phyloP scores from a whole-genome alignment of 1,284 basidiomycete genomes.

The Leccinum ponderosum region DNA sequence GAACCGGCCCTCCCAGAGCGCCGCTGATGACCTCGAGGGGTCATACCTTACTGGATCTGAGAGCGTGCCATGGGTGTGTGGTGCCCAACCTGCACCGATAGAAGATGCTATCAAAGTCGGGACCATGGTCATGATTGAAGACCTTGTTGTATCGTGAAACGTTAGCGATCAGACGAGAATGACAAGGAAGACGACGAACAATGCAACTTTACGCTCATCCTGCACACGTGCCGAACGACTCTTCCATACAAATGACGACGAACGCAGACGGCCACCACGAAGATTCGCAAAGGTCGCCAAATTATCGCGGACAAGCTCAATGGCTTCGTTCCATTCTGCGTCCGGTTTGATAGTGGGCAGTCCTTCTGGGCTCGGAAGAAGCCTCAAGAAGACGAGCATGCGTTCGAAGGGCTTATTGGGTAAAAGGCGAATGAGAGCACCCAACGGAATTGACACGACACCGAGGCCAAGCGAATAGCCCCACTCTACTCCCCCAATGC shows the following conservation, averaged over 20 bases:
- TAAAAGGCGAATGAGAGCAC: constrained; percentile 77
- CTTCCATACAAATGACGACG: constrained; percentile 81
- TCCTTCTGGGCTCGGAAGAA: constrained; percentile 70
- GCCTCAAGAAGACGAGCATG: constrained; percentile 61
- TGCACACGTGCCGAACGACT: constrained; percentile 62
- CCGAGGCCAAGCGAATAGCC: constrained; percentile 90
- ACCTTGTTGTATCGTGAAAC: constrained; percentile 35
- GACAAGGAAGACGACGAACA: constrained; percentile 30
- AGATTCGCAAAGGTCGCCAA: constrained; percentile 79
- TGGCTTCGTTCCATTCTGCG: constrained; percentile 69
- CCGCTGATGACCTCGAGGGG: constrained; percentile 77
- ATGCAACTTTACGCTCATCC: constrained; percentile 46
- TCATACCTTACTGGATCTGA: constrained; percentile 76
- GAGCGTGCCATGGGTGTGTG: constrained; percentile 54
- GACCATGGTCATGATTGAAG: constrained; percentile 84
- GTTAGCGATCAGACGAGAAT: constrained; percentile 3
- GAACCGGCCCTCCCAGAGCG: constrained; percentile 78
- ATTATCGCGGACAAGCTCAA: constrained; percentile 82
- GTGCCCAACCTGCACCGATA: constrained; percentile 79
- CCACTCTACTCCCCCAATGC: constrained; percentile 85
- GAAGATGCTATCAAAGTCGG: constrained; percentile 85
- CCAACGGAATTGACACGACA: constrained; percentile 85
- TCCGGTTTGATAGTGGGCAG: constrained; percentile 68
- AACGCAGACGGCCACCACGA: constrained; percentile 82
- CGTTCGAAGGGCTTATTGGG: constrained; percentile 83